Base-by-base conservation (phyloP, 2,329 filamentous ascomycete genomes). In the Pseudogymnoascus sp. region DNA sequence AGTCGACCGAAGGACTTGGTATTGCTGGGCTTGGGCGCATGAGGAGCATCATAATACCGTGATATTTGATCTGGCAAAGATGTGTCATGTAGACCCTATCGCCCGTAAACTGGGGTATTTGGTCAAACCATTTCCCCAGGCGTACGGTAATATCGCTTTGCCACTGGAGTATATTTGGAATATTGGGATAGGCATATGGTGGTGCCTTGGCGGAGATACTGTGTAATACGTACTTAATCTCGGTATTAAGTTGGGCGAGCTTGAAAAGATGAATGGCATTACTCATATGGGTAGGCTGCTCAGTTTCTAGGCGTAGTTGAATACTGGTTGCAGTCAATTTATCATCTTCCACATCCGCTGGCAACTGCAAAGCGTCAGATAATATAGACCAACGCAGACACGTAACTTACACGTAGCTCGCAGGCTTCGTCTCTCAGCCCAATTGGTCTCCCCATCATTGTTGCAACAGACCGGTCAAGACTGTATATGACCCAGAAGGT, bases 151-250 rank as follows among this genome's bases (percentile, higher is more conserved):
- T 75, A 6, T 72, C 73, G 1, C 64, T 67, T 59, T 82, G 78
- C 80, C 80, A 82, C 1, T 70, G 66, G 14, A 73, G 65, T 3
- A 80, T 75, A 47, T 80, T 74, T 6, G 73, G 70, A 1, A 80
- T 70, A 1, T 74, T 70, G 0, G 80, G 80, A 38, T 77, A 80
- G 0, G 80, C 77, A 59, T 82, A 82, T 6, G 69, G 68, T 0
- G 80, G 80, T 0, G 74, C 71, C 4, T 75, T 73, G 22, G 76
- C 73, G n/a, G 75, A 74, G 59, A 82, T 75, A 59, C 80, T 82
- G 60, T 82, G 80, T 36, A 79, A 76, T 2, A 82, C 73, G 57
- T 82, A 82, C 68, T 82, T 82, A n/a, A 82, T 81, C 65, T 83
- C 80, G 0, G 81, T 82, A 61, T 82, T 83, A 5, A 82, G 70